Evolutionary conservation across 495 filamentous ascomycete species (phyloP).

Genomic region (Viridothelium virens): DNA sequence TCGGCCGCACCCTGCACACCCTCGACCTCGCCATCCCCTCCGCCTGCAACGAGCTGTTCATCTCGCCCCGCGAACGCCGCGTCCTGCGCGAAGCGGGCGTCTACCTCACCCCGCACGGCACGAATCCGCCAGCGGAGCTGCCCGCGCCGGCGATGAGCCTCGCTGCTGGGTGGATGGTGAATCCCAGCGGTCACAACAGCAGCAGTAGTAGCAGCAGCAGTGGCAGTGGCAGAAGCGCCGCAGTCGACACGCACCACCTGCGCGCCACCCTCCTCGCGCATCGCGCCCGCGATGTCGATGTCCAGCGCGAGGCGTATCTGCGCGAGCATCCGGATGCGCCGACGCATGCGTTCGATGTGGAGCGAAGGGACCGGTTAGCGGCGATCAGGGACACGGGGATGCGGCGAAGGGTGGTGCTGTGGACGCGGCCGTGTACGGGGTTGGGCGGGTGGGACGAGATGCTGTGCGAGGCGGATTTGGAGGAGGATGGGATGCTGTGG

Average conservation of each 20-base stretch:
- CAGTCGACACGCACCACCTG: background rate
- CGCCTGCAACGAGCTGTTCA: conserved; percentile 1
- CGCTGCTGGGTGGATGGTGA: background rate
- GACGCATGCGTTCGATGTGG: conserved; percentile 1
- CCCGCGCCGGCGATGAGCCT: background rate
- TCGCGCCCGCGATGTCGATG: background rate
- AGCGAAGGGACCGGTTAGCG: background rate
- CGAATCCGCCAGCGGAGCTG: background rate
- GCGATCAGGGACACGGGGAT: background rate
- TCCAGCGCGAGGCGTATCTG: background rate
- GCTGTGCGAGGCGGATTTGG: background rate
- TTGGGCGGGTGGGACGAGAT: background rate
- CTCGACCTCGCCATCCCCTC: conserved; percentile 2
- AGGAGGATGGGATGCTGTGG: conserved; percentile 3
- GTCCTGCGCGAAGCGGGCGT: background rate
- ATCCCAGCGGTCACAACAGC: background rate
- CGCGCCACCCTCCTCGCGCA: background rate
- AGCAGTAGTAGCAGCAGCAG: background rate
- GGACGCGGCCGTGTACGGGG: background rate
- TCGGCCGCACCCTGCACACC: background rate
- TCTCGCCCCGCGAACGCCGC: background rate
- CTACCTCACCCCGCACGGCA: background rate
- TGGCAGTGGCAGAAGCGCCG: background rate
- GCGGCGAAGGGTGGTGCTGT: background rate
- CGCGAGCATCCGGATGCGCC: background rate